Conservation (phyloP, 768 basidiomycete species). For the Amanita rubescens region DNA sequence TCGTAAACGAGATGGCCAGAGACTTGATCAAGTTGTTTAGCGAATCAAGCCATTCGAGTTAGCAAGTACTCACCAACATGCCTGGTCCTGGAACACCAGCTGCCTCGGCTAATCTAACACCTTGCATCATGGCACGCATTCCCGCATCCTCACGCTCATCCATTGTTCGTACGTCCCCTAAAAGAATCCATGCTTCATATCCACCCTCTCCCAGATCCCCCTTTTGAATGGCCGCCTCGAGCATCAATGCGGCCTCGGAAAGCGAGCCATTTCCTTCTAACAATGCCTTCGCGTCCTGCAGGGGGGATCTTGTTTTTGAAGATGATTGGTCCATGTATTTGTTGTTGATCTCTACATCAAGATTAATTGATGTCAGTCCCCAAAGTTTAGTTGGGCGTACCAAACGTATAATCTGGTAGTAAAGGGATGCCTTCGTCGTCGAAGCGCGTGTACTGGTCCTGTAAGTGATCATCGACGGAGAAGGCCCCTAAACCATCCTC, state of each 20-base stretch:
- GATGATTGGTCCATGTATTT: conserved; percentile 52
- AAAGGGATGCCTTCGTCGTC: conserved; percentile 72
- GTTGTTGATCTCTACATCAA: conserved; percentile 56
- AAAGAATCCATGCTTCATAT: conserved; percentile 86
- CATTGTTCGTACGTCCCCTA: conserved; percentile 87
- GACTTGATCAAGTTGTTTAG: conserved; percentile 46
- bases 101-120: conserved; percentile 58
- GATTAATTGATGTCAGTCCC: not conserved
- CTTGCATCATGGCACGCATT: conserved; percentile 72
- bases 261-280: conserved; percentile 79
- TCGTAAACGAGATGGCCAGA: conserved; percentile 92
- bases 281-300: conserved; percentile 70
- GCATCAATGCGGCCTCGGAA: conserved; percentile 75
- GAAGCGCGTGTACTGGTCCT: conserved; percentile 36
- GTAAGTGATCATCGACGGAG: conserved; percentile 21
- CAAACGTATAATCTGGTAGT: conserved; percentile 68
- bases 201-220: conserved; percentile 76
- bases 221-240: conserved; percentile 87
- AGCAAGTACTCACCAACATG: conserved; percentile 52
- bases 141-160: conserved; percentile 82
- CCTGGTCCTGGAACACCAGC: conserved; percentile 60
- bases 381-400: conserved; percentile 34
- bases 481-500: conserved; percentile 45
- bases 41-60: not conserved
- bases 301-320: conserved; percentile 30